Base-by-base conservation (phyloP, 768 basidiomycete species). In the Tylopilus sp. region DNA sequence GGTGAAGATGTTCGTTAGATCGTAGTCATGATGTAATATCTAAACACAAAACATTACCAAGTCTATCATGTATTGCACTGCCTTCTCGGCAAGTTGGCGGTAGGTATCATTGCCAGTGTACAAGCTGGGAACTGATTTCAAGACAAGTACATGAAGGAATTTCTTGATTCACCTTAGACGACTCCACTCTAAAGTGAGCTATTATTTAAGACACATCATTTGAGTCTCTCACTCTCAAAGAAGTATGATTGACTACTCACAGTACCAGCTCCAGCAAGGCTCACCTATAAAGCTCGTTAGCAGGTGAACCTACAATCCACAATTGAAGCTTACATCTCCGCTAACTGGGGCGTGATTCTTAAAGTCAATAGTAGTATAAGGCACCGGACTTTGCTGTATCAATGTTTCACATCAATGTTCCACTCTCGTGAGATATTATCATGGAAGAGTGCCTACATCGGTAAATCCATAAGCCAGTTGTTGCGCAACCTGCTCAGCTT, bases 41-140 rank as follows among this genome's bases (percentile, higher is more conserved):
- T 18, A 11, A 17, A 36, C 21, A 39, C 7, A 8, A 18, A 68
- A 64, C 40, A 57, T 65, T 53, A 72, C 73, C 62, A 68, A 57
- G 18, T 61, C 52, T 36, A 76, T 77, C 41, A 88, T 81, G 51
- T 79, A 73, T 48, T 69, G 69, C n/a, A 80, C 75, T 7, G 84
- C 69, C 41, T 73, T 74, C 48, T 80, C 72, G 3, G 76, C 76
- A 23, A 86, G 69, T 18, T 77, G 55, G 9, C 71, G 67, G 60
- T 86, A 88, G 1, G 80, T 88, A 46, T 78, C 71, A 51, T 88
- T 84, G 4, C 74, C 72, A 6, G 82, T 85, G 61, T 79, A 73
- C 51, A 80, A 69, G 40, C 66, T 66, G 28, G n/a, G 10, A 25
- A 12, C 4, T 38, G 15, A n/a, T 30, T 54, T 23, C 9, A 47